A percentile compares a stretch with the other conserved stretches of the same genome.
phyloP scores from a whole-genome alignment of 768 basidiomycete species.

The Naematelia aurantialba region DNA sequence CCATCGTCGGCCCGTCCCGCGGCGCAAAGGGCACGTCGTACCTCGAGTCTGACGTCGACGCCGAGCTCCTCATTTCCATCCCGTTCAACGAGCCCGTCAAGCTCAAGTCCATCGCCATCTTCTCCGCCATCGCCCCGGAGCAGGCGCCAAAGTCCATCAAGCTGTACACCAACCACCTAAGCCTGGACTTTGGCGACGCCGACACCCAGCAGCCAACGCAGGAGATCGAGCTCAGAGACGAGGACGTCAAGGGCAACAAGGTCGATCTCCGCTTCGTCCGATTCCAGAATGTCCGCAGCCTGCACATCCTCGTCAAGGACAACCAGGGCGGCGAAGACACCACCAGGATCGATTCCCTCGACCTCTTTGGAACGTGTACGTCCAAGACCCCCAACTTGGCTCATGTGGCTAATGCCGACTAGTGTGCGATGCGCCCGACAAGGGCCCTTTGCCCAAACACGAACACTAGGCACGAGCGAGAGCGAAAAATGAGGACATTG shows the following conservation, averaged over 20 bases:
- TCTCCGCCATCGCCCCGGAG: conserved; percentile 35
- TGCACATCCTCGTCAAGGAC: conserved; percentile 47
- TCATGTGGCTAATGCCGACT: not conserved
- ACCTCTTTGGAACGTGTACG: conserved; percentile 49
- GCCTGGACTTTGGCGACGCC: conserved; percentile 46
- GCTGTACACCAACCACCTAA: conserved; percentile 48
- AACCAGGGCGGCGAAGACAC: conserved; percentile 51
- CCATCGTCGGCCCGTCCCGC: conserved; percentile 42
- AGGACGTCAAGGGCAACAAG: conserved; percentile 43
- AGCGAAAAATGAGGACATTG: not conserved
- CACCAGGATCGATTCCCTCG: conserved; percentile 49
- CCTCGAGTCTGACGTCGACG: conserved; percentile 51
- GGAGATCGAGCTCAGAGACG: conserved; percentile 43
- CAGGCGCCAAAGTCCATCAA: conserved; percentile 49
- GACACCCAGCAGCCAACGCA: conserved; percentile 41
- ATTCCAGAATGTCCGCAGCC: conserved; percentile 49
- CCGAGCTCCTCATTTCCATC: conserved; percentile 46
- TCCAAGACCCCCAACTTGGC: not conserved
- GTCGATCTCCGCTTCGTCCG: conserved; percentile 49
- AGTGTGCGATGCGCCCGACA: conserved; percentile 25
- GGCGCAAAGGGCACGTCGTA: conserved; percentile 42
- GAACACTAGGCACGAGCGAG: conserved; percentile 6
- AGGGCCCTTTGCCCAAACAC: conserved; percentile 32
- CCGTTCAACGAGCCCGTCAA: conserved; percentile 48
- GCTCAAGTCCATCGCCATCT: conserved; percentile 45